Base-by-base conservation (phyloP, 768 basidiomycete genomes). In the Leucocoprinus birnbaumii region DNA sequence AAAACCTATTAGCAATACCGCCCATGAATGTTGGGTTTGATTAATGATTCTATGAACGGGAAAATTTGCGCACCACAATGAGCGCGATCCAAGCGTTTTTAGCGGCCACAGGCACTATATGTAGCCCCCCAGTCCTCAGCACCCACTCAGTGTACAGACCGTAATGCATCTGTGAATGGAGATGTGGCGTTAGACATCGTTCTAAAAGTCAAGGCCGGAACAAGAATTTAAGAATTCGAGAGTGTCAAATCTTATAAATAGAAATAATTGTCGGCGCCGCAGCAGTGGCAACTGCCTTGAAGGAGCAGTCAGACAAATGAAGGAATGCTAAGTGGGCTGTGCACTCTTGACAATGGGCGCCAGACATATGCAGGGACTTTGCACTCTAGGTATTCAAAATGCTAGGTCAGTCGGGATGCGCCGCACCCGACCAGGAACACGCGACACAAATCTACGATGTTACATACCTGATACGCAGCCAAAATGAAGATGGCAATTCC, bases 401-500 rank as follows among this genome's bases (percentile, higher is more conserved):
- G 31, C 31, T 31, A n/a, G n/a, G n/a, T n/a, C n/a, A n/a, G n/a
- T n/a, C n/a, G n/a, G n/a, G n/a, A n/a, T n/a, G n/a, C n/a, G n/a
- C n/a, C n/a, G n/a, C n/a, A n/a, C n/a, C n/a, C n/a, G n/a, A n/a
- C n/a, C n/a, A n/a, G n/a, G n/a, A n/a, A n/a, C n/a, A n/a, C n/a
- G n/a, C n/a, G n/a, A n/a, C n/a, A n/a, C n/a, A 11, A 31, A 31
- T 31, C 31, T 31, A 31, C 11, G 22, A 38, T 41, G 31, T 25
- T 5, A 56, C 61, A 54, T 47, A 78, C 79, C 72, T 82, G 77
- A 55, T 74, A 82, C 26, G 76, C 77, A 2, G 82, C 80, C 21
- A 85, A 66, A 1, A 68, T 76, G 48, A 87, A 71, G 49, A 84
- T 85, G 0, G 69, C 66, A 6, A 85, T 64, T 1, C 85, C 85